Percentiles rank a stretch among this genome's conserved stretches.
phyloP scores from a whole-genome alignment of 129 eudicot genomes.

The Centrapalus pauciflorus region DNA sequence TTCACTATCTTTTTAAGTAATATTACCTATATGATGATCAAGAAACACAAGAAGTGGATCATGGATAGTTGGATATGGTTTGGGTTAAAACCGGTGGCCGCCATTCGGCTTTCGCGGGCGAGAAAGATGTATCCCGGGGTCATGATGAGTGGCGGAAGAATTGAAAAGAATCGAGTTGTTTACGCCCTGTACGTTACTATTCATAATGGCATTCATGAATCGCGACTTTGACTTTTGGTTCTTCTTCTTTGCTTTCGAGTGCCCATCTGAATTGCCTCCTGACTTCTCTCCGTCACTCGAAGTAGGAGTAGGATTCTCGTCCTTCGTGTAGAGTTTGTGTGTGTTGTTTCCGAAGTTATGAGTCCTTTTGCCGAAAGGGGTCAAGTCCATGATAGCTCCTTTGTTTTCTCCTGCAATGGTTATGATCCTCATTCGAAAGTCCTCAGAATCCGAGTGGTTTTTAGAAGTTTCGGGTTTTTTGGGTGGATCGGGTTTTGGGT shows the following conservation, averaged over 20 bases:
- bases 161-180: slow-evolving; percentile 57
- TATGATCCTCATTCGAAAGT: slow-evolving; percentile 37
- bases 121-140: slow-evolving; percentile 63
- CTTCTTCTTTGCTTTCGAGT: slow-evolving; percentile 15
- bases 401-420: slow-evolving; percentile 65
- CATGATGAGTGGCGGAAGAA: slow-evolving; percentile 36
- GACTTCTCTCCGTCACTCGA: slow-evolving; percentile 27
- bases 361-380: slow-evolving; percentile 26
- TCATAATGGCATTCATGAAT: slow-evolving; percentile 43
- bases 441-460: slow-evolving; percentile 23
- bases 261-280: neutral
- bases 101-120: slow-evolving; percentile 29
- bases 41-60: slow-evolving; percentile 3
- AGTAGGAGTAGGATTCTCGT: neutral
- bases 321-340: slow-evolving; percentile 3
- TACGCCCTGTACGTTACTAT: slow-evolving; percentile 72
- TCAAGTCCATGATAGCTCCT: slow-evolving; percentile 61
- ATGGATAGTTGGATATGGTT: neutral
- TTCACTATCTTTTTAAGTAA: slow-evolving; percentile 5
- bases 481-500: slow-evolving; percentile 9
- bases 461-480: slow-evolving; percentile 27
- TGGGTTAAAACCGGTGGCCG: slow-evolving; percentile 1
- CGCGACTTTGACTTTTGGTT: slow-evolving; percentile 18
- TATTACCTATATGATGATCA: neutral
- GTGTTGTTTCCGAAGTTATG: neutral